phyloP scores from a whole-genome alignment of 2,329 filamentous ascomycete genomes.

The Fusarium sulawesiense region DNA sequence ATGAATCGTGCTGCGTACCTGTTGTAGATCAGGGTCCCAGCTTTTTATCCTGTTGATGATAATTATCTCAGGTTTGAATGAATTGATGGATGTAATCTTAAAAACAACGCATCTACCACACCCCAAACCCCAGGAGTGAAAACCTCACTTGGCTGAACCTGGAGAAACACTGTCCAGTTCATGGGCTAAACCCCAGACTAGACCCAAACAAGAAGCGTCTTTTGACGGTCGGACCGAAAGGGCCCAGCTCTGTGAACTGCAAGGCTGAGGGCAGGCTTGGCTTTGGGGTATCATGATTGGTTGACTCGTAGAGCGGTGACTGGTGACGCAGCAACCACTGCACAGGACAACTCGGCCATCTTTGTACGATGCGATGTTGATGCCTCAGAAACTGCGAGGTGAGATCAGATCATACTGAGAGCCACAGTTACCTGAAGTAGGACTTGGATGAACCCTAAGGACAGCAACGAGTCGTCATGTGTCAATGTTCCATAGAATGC shows the following conservation, averaged over 20 bases:
- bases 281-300: background rate
- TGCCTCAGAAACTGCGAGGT: background rate
- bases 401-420: constrained; percentile 21
- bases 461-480: constrained; percentile 29
- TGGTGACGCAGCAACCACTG: background rate
- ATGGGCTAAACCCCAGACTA: constrained; percentile 34
- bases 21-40: constrained; percentile 10
- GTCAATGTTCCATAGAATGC: constrained; percentile 24
- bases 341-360: background rate
- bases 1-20: constrained; percentile 28
- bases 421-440: background rate
- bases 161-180: constrained; percentile 39
- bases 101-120: constrained; percentile 14
- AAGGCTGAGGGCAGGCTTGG: constrained; percentile 37
- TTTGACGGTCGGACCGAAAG: constrained; percentile 45
- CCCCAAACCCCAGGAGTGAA: constrained; percentile 1
- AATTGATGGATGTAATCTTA: constrained; percentile 23
- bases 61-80: background rate
- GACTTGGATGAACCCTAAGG: background rate
- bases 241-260: constrained; percentile 28
- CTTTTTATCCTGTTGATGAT: background rate
- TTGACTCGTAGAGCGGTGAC: background rate
- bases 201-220: constrained; percentile 24
- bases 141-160: constrained; percentile 33
- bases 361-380: background rate